Evolutionary conservation across 2,329 filamentous ascomycete genomes (phyloP).

Genomic region (Beauveria sp.): DNA sequence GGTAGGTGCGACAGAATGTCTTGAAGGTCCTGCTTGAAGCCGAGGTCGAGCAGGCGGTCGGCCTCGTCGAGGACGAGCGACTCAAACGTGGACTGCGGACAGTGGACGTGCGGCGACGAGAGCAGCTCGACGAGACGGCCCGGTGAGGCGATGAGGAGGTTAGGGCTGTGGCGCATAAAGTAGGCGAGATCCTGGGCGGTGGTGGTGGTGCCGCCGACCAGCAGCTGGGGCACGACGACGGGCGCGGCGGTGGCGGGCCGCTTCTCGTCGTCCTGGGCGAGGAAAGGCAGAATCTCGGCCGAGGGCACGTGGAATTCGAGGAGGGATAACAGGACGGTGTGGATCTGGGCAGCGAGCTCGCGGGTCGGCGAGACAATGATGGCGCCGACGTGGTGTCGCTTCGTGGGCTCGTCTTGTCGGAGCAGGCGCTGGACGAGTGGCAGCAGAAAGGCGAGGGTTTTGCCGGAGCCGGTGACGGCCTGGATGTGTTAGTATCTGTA

Average conservation of each 20-base stretch:
- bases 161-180: conserved; percentile 79
- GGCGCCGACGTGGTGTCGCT: conserved; percentile 81
- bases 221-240: conserved; percentile 73
- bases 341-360: conserved; percentile 86
- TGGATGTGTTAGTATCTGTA: conserved; percentile 20
- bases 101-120: conserved; percentile 78
- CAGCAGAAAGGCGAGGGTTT: conserved; percentile 80
- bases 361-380: conserved; percentile 88
- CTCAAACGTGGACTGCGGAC: conserved; percentile 83
- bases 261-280: conserved; percentile 46
- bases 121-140: conserved; percentile 84
- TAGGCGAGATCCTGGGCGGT: conserved; percentile 79
- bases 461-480: conserved; percentile 86
- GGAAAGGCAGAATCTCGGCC: conserved; percentile 52
- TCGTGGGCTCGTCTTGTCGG: conserved; percentile 71
- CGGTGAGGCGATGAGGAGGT: conserved; percentile 83
- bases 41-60: conserved; percentile 83
- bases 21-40: conserved; percentile 86
- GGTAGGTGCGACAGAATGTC: conserved; percentile 77
- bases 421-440: conserved; percentile 78
- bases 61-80: conserved; percentile 90
- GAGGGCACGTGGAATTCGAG: conserved; percentile 79
- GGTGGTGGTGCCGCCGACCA: conserved; percentile 72
- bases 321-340: conserved; percentile 69
- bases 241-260: conserved; percentile 37